These are phyloP conservation scores for Rugiboletus extremiorientalis DNA, from an alignment of 1,284 basidiomycete species.

Conservation along the genomic window DNA sequence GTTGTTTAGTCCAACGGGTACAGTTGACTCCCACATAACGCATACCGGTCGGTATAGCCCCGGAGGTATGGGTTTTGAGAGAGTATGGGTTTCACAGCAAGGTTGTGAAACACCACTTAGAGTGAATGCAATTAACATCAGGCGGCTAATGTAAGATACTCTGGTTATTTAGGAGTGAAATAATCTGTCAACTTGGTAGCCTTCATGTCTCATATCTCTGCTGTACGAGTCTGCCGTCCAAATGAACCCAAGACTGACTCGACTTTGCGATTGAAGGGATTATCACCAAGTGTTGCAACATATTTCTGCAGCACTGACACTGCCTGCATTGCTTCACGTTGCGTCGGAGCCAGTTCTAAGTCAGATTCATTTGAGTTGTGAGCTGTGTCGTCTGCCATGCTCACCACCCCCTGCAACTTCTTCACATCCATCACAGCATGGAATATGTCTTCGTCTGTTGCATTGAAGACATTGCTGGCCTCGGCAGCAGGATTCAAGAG, in stretches of 20 bases:
- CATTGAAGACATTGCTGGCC: not conserved
- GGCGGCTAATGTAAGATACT: too few species aligned
- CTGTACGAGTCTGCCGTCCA: too few species aligned
- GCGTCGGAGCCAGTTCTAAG: not conserved
- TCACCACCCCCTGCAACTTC: not conserved
- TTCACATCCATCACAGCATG: not conserved
- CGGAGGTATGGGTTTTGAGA: not conserved
- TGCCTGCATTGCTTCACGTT: not conserved
- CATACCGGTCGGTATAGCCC: not conserved
- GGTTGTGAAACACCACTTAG: not conserved
- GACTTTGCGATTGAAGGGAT: slow-evolving; percentile 1
- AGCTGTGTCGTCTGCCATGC: not conserved
- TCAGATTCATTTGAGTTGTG: not conserved
- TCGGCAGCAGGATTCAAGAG: not conserved
- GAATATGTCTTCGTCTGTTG: not conserved
- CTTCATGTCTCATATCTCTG: too few species aligned
- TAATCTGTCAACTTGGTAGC: too few species aligned
- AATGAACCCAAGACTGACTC: not conserved
- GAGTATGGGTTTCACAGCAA: not conserved
- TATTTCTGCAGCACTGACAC: not conserved
- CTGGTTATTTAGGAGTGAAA: too few species aligned
- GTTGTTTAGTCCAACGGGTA: too few species aligned
- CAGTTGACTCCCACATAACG: not conserved
- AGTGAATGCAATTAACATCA: too few species aligned
- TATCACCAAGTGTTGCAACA: too few species aligned